phyloP scores from a whole-genome alignment of 2,329 filamentous ascomycete species.

The Xylaria sp. region DNA sequence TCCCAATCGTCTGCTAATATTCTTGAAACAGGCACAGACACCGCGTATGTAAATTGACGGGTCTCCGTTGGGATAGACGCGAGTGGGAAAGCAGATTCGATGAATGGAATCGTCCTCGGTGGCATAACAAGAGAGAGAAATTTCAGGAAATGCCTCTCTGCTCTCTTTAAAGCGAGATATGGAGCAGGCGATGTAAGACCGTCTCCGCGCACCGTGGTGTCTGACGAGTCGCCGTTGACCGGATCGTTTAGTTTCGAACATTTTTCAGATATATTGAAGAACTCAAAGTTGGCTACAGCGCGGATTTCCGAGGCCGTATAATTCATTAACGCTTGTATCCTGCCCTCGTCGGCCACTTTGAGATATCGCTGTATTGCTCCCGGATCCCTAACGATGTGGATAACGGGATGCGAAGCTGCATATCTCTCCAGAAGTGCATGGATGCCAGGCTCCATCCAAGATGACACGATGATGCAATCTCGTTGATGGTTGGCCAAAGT shows the following conservation, averaged over 20 bases:
- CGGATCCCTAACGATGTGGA: conserved; percentile 71
- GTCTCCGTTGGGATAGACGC: conserved; percentile 65
- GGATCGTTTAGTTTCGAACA: conserved; percentile 38
- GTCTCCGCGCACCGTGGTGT: conserved; percentile 31
- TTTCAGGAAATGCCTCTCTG: conserved; percentile 72
- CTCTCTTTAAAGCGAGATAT: conserved; percentile 70
- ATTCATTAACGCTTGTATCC: conserved; percentile 63
- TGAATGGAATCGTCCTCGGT: conserved; percentile 58
- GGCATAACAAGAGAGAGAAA: conserved; percentile 68
- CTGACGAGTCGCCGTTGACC: not conserved
- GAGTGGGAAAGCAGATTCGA: conserved; percentile 69
- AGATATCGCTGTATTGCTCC: conserved; percentile 69
- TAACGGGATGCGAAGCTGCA: conserved; percentile 68
- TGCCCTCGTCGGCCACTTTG: conserved; percentile 58
- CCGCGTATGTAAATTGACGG: conserved; percentile 69
- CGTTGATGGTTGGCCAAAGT: conserved; percentile 64
- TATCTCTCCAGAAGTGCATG: conserved; percentile 67
- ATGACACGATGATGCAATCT: conserved; percentile 73
- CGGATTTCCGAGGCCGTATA: conserved; percentile 65
- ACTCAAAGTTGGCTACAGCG: conserved; percentile 74
- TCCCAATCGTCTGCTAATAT: conserved; percentile 60
- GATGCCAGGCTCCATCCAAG: conserved; percentile 69
- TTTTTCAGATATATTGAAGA: conserved; percentile 73
- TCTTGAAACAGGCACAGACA: conserved; percentile 64
- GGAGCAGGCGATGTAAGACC: conserved; percentile 55